Evolutionary conservation across 192 early-diverging fungal species (phyloP).

Genomic region (Backusella mclennaniae): DNA sequence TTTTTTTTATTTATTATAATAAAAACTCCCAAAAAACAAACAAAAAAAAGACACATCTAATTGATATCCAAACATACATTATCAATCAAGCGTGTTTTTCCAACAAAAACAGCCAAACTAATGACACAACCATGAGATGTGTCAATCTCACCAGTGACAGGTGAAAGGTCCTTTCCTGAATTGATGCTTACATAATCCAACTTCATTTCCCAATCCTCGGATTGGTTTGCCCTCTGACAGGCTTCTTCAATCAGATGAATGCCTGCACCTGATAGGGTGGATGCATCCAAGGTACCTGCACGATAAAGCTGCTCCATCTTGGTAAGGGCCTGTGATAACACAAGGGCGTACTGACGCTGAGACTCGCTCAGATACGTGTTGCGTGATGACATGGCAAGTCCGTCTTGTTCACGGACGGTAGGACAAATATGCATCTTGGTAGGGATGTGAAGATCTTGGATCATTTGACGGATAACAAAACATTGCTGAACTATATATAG

Average conservation of each 20-base stretch:
- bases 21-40: not conserved
- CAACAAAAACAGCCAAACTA: constrained; percentile 82
- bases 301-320: constrained; percentile 51
- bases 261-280: constrained; percentile 47
- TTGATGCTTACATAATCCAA: constrained; percentile 88
- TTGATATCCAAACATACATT: constrained; percentile 45
- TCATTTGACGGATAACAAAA: constrained; percentile 72
- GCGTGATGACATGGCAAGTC: constrained; percentile 87
- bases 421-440: constrained; percentile 67
- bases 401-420: constrained; percentile 78
- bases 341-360: constrained; percentile 66
- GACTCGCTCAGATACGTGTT: constrained; percentile 80
- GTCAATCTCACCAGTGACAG: constrained; percentile 24
- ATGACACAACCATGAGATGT: constrained; percentile 70
- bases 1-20: not conserved
- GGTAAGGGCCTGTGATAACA: constrained; percentile 70
- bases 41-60: not conserved
- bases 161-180: constrained; percentile 43
- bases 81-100: constrained; percentile 90
- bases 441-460: constrained; percentile 84
- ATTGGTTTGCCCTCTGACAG: constrained; percentile 28
- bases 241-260: constrained; percentile 49
- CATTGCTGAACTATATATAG: constrained; percentile 73
- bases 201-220: constrained; percentile 45
- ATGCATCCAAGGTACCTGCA: constrained; percentile 33